A percentile compares a stretch with the other conserved stretches of the same genome.
Conservation (phyloP, 1,284 basidiomycete species). For the Boletellus sp. region DNA sequence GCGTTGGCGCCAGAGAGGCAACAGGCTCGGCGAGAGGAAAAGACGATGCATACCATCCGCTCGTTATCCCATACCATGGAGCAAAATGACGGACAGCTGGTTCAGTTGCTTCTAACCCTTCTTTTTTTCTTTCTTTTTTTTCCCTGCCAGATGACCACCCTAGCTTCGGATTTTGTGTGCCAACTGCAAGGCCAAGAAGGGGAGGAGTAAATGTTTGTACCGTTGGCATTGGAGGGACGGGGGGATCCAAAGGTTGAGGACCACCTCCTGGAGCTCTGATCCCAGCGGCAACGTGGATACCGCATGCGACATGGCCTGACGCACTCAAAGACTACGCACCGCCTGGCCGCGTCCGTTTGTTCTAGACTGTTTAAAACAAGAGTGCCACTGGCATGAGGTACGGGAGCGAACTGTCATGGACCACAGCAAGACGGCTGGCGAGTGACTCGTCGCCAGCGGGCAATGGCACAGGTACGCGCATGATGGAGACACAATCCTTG, state of each 20-base stretch:
- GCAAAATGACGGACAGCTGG: too few relatives aligned
- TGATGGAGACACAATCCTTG: background rate
- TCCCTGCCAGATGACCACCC: background rate
- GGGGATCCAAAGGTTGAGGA: background rate
- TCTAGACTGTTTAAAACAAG: background rate
- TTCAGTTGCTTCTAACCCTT: too few relatives aligned
- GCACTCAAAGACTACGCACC: background rate
- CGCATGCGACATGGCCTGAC: background rate
- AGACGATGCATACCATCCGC: background rate
- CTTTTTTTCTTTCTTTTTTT: too few relatives aligned
- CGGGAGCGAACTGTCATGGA: background rate
- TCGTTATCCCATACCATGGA: too few relatives aligned
- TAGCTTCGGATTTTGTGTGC: conserved; percentile 1
- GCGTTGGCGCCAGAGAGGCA: background rate
- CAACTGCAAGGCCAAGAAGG: background rate
- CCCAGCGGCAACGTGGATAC: background rate
- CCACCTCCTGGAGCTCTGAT: background rate
- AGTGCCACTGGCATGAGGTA: background rate
- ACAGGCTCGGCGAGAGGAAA: background rate
- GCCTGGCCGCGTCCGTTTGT: background rate
- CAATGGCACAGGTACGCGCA: background rate
- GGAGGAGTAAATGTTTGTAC: background rate
- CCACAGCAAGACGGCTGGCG: background rate
- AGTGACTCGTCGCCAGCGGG: background rate
- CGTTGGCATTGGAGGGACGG: background rate